These are phyloP conservation scores for Lippia alba DNA, from an alignment of 305 asterid species.

Conservation along the genomic window DNA sequence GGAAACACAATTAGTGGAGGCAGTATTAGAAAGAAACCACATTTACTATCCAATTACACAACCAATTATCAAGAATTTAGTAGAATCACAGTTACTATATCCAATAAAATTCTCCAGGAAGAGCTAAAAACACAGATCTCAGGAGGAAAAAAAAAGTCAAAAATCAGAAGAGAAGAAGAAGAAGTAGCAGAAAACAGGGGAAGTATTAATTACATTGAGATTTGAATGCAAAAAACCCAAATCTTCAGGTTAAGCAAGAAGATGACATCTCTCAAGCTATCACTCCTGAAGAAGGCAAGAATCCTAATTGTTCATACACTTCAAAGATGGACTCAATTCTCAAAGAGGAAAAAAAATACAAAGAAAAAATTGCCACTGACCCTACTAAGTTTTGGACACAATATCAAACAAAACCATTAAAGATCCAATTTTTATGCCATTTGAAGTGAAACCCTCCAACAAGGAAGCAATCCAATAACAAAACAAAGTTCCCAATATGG, in stretches of 20 bases:
- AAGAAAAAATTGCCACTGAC: conserved; percentile 37
- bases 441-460: conserved; percentile 23
- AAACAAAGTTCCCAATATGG: conserved; percentile 21
- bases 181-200: conserved; percentile 14
- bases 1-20: not conserved
- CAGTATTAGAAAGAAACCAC: conserved; percentile 19
- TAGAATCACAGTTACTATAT: not conserved
- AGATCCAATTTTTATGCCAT: conserved; percentile 37
- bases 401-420: conserved; percentile 27
- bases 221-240: conserved; percentile 46
- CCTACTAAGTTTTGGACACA: conserved; percentile 34
- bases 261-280: conserved; percentile 28
- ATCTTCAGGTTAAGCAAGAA: conserved; percentile 35
- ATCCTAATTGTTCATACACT: conserved; percentile 31
- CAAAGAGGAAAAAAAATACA: conserved; percentile 23
- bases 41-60: conserved; percentile 11
- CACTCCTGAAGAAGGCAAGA: conserved; percentile 40
- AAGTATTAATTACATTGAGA: conserved; percentile 7
- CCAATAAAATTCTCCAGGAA: not conserved
- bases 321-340: conserved; percentile 39
- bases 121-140: conserved; percentile 46
- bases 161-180: conserved; percentile 7
- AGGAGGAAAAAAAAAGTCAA: conserved; percentile 6
- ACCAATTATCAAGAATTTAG: conserved; percentile 22
- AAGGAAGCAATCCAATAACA: conserved; percentile 36